Evolutionary conservation across 805 yeast species (phyloP), one percentile per base, ranked within the genome.

Genomic region (Cyberlindnera galapagoensis): DNA sequence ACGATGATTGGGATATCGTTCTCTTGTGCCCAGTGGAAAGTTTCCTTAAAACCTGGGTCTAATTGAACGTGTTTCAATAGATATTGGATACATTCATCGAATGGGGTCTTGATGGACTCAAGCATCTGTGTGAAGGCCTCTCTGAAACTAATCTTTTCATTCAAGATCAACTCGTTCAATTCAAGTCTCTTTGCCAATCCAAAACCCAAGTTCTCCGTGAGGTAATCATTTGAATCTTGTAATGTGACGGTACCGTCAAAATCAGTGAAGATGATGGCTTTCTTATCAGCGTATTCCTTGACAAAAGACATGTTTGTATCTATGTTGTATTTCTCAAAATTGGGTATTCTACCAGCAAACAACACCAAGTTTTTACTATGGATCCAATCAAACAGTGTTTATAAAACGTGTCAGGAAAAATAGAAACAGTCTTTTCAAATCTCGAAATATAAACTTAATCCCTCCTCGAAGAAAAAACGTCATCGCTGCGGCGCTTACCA

Each of bases 211-310:
- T 74, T 74, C 56, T 92, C 97, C 7, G 97, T 88, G 42, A 92
- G 63, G 56, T 68, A 82, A 58, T 92, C 97, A 57, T 92, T 92
- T 38, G 95, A 83, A 57, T 92, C 99, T 57, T 90, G 94, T 38
- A 83, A 63, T 9, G 98, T 92, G 43, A 92, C 92, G 3, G 98
- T 92, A 18, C 99, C 99, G 56, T 92, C 99, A 76, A 94, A 92
- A 58, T 92, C 99, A 26, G 97, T 83, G 66, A 92, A 92, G 26
- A 92, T 81, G 50, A 92, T 86, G 28, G 94, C 90, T 42, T 72
- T 70, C 44, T 51, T 51, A 17, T 45, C 39, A 6, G 48, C 38
- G 31, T 49, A 47, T 24, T 46, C 46, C 18, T 43, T 31, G 14
- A 48, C 51, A 18, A 41, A 41, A 2, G 53, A 45, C 53, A 50